These are phyloP conservation scores for Agaricus subrufescens DNA, from an alignment of 768 basidiomycete species.

Conservation along the genomic window DNA sequence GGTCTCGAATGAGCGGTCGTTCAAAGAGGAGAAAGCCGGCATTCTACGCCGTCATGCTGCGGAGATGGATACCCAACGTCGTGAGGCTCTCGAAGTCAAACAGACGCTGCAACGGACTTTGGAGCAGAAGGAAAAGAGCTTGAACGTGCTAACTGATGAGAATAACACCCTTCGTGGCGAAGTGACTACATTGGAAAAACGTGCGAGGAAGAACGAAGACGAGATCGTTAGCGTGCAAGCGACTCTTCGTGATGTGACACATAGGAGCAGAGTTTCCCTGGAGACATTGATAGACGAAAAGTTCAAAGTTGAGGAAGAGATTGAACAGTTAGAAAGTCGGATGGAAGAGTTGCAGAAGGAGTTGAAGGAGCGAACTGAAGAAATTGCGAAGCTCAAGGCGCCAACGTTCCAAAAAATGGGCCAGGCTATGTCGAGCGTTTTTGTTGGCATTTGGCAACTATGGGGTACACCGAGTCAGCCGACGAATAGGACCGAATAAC, in stretches of 20 bases:
- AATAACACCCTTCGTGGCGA: neutral
- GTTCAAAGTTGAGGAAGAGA: neutral
- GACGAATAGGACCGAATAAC: neutral
- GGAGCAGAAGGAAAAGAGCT: neutral
- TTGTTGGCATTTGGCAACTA: neutral
- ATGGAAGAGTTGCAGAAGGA: neutral
- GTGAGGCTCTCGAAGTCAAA: neutral
- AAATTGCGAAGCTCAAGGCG: neutral
- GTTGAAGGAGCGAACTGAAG: neutral
- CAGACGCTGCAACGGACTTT: neutral
- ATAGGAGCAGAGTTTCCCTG: neutral
- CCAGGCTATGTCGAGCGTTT: neutral
- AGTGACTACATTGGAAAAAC: neutral
- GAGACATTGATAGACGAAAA: constrained; percentile 2
- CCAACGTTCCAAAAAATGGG: neutral
- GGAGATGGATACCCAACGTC: neutral
- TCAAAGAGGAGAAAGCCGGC: neutral
- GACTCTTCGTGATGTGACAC: constrained; percentile 2
- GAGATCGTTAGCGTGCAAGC: neutral
- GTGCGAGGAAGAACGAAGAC: neutral
- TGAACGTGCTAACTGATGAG: neutral
- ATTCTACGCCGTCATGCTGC: neutral
- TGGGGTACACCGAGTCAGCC: neutral
- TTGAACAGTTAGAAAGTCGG: neutral
- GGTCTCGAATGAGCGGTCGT: neutral